Conservation (phyloP, 768 basidiomycete genomes). For the Mycena indigotica region DNA sequence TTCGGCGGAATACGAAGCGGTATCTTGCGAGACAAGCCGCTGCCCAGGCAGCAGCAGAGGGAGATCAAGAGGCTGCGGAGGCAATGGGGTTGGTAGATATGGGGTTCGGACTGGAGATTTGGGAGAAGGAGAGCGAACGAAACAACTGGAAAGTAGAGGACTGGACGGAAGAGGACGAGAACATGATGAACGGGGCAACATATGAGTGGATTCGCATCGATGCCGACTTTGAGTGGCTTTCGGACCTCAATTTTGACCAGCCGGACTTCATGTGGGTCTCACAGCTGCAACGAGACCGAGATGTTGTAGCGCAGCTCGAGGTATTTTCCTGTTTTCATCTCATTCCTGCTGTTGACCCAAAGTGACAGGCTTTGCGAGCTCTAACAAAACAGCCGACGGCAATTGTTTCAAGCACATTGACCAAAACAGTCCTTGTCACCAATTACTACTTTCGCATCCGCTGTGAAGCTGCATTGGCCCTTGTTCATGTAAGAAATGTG, state of each 20-base stretch:
- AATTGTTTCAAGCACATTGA: conserved; percentile 87
- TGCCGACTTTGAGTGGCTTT: conserved; percentile 99
- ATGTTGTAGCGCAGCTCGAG: conserved; percentile 97
- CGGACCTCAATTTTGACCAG: conserved; percentile 88
- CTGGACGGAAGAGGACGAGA: conserved; percentile 97
- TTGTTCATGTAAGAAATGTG: conserved; percentile 63
- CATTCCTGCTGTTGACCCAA: neutral
- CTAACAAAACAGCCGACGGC: conserved; percentile 78
- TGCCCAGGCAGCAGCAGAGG: conserved; percentile 89
- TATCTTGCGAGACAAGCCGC: conserved; percentile 92
- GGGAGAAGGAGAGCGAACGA: conserved; percentile 93
- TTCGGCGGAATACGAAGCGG: conserved; percentile 94
- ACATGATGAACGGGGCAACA: conserved; percentile 89
- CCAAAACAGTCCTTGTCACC: conserved; percentile 90
- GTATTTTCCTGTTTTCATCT: conserved; percentile 31
- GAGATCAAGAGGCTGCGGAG: conserved; percentile 88
- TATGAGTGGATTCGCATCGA: conserved; percentile 99
- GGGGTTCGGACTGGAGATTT: conserved; percentile 90
- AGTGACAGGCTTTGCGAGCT: conserved; percentile 80
- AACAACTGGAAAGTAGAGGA: conserved; percentile 97
- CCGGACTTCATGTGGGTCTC: conserved; percentile 99
- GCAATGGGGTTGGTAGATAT: conserved; percentile 94
- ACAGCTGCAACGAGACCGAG: conserved; percentile 91
- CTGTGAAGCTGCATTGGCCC: conserved; percentile 87
- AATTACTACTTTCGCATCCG: conserved; percentile 97